Base-by-base conservation (phyloP, 2,329 filamentous ascomycete species). In the Coniochaeta hoffmannii region DNA sequence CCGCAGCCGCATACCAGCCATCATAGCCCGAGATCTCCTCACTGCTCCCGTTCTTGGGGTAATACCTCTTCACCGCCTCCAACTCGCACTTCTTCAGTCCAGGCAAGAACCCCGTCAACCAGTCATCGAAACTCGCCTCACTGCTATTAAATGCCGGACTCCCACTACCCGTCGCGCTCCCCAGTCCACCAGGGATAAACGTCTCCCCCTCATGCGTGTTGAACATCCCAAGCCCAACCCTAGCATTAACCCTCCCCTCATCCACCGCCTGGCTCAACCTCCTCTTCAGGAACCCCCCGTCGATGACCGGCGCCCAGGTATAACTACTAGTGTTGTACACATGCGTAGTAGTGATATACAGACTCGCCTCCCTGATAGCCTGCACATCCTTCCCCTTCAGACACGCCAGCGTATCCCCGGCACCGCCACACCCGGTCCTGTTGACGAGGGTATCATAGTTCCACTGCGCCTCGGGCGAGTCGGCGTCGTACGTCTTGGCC, bases 121-220 rank as follows among this genome's bases (percentile, higher is more conserved):
- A 86, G 1, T 50, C 28, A 22, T 77, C 69, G 60, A 85, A 83
- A 3, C 74, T 76, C 0, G 73, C 69, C 1, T 55, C 53, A 1
- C 75, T 80, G 1, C 73, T 24, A n/a, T 51, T 51, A 22, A 51
- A 51, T 12, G 41, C 19, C 41, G 41, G 41, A 8, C 49, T 34
- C 15, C 49, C 49, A n/a, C 28, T 31, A 12, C 22, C 28, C 17
- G 9, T 12, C 17, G 26, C 49, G 3, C 28, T 73, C 59, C 83
- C 82, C 85, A 68, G 0, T 76, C 78, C 0, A 75, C 64, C 0
- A 81, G 80, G 22, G n/a, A 83, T 70, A 61, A 87, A 86, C 59
- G 81, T 82, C 64, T 85, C 77, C 22, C 83, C 82, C 66, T 86
- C 83, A 62, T 84, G 78, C 0, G 77, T 74, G 63, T 86, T 86